Evolutionary conservation across 331 rosid species (phyloP).

Genomic region (Rosa hybrid): DNA sequence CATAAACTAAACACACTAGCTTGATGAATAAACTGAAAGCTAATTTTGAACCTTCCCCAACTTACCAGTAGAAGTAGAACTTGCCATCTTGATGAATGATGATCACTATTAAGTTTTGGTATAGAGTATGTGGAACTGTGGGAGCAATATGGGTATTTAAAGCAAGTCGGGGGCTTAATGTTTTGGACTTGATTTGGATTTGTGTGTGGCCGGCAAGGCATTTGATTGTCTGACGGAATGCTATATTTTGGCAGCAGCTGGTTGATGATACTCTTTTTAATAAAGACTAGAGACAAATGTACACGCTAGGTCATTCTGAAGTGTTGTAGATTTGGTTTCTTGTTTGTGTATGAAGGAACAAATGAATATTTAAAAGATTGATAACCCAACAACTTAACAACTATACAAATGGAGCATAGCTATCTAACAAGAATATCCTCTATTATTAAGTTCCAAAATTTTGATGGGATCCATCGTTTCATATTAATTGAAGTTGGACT

Average conservation of each 20-base stretch:
- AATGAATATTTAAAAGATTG: background rate
- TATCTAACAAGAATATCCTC: background rate
- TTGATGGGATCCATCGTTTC: background rate
- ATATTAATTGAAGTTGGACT: too few species aligned
- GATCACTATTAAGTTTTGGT: background rate
- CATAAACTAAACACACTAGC: background rate
- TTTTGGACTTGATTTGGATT: background rate
- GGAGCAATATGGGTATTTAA: background rate
- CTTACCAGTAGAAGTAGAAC: conserved; percentile 1
- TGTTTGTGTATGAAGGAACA: background rate
- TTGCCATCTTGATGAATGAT: conserved; percentile 3
- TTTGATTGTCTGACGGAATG: background rate
- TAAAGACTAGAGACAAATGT: background rate
- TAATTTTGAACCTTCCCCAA: background rate
- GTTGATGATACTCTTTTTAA: background rate
- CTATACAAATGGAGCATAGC: background rate
- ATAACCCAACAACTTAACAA: background rate
- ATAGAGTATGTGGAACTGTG: background rate
- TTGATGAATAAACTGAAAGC: background rate
- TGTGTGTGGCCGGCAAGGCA: conserved; percentile 3
- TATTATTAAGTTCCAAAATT: background rate
- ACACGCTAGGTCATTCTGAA: background rate
- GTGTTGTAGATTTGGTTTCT: background rate
- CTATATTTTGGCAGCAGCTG: conserved; percentile 12
- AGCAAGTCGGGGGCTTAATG: background rate